These are phyloP conservation scores for Avena insularis DNA, from an alignment of 176 grass and related monocot genomes.

Conservation along the genomic window DNA sequence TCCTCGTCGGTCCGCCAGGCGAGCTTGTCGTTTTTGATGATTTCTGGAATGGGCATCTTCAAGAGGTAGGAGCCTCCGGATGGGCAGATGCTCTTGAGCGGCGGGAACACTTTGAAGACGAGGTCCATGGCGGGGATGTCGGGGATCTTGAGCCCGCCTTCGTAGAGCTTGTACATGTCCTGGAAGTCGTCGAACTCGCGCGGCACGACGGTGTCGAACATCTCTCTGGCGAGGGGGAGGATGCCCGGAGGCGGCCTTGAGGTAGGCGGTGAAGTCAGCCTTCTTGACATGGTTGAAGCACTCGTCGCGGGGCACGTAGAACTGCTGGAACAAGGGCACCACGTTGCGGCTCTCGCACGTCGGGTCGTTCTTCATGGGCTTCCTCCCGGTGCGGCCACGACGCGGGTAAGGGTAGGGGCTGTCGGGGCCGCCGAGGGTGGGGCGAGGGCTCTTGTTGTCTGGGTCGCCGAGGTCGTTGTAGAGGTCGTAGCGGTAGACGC, in stretches of 20 bases:
- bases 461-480: constrained; percentile 20
- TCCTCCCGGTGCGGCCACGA: constrained; percentile 17
- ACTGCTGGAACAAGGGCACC: neutral
- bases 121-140: neutral
- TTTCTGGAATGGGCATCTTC: constrained; percentile 19
- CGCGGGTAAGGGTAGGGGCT: constrained; percentile 33
- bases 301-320: constrained; percentile 53
- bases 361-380: neutral
- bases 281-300: constrained; percentile 41
- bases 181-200: constrained; percentile 42
- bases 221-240: neutral
- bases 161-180: constrained; percentile 39
- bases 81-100: constrained; percentile 28
- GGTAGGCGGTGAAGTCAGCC: constrained; percentile 23
- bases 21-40: constrained; percentile 31
- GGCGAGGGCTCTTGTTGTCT: constrained; percentile 7
- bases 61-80: constrained; percentile 21
- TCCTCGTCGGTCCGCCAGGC: constrained; percentile 44
- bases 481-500: constrained; percentile 9
- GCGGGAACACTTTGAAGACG: constrained; percentile 35
- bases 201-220: neutral
- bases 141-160: constrained; percentile 32
- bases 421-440: constrained; percentile 22
- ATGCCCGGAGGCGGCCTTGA: constrained; percentile 18
- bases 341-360: constrained; percentile 10